phyloP scores from a whole-genome alignment of 2,329 filamentous ascomycete genomes.

The Ampelomyces quisqualis region DNA sequence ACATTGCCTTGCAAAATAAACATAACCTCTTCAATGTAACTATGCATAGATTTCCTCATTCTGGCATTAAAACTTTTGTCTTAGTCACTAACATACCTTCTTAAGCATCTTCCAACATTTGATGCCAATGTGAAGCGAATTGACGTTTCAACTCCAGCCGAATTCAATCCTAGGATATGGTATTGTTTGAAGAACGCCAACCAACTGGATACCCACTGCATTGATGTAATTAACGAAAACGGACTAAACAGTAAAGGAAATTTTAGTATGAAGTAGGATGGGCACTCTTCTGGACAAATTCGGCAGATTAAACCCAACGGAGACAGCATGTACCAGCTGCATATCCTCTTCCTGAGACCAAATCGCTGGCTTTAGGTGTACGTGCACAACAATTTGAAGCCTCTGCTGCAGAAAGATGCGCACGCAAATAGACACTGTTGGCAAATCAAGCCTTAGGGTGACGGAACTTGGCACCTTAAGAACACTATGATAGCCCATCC shows the following conservation, averaged over 20 bases:
- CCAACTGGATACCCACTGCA: conserved; percentile 12
- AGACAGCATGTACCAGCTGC: conserved; percentile 18
- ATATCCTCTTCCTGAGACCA: conserved; percentile 23
- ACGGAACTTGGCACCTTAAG: conserved; percentile 24
- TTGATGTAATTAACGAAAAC: conserved; percentile 29
- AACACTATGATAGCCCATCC: conserved; percentile 17
- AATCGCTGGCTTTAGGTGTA: conserved; percentile 19
- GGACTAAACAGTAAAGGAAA: conserved; percentile 12
- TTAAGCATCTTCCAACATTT: conserved; percentile 16
- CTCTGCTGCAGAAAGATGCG: conserved; percentile 11
- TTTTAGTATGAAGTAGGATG: conserved; percentile 17
- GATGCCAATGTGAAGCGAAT: conserved; percentile 21
- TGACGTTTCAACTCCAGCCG: conserved; percentile 3
- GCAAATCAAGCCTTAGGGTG: conserved; percentile 22
- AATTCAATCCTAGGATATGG: conserved; percentile 21
- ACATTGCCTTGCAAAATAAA: conserved; percentile 7
- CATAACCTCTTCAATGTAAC: conserved; percentile 11
- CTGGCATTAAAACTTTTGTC: no score
- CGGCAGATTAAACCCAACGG: conserved; percentile 26
- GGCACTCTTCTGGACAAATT: conserved; percentile 24
- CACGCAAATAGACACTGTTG: conserved; percentile 18
- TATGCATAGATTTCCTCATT: conserved; percentile 13
- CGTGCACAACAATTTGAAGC: conserved; percentile 18
- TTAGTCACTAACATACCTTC: conserved; percentile 20
- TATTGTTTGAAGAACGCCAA: conserved; percentile 27